Evolutionary conservation across 106 monocot species (phyloP).

Genomic region (Acorus gramineus): DNA sequence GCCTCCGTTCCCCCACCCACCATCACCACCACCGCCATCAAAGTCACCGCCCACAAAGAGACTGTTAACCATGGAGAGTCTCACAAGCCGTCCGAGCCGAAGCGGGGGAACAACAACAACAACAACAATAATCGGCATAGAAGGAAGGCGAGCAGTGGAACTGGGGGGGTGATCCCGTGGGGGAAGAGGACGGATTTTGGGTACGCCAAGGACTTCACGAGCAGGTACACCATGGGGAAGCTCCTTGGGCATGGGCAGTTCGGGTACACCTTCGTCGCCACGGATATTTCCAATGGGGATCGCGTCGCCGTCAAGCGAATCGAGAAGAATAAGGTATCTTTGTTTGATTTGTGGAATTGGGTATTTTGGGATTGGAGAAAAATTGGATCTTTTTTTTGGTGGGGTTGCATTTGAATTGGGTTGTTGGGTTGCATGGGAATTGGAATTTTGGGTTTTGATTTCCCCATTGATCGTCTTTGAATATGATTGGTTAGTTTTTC

Average conservation of each 20-base stretch:
- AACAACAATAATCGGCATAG: conserved; percentile 4
- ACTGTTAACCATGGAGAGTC: neutral
- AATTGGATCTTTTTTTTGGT: too few relatives aligned
- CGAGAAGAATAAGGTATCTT: conserved; percentile 51
- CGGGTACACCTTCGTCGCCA: conserved; percentile 62
- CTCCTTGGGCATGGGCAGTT: conserved; percentile 74
- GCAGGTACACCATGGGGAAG: conserved; percentile 44
- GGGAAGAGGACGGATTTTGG: conserved; percentile 70
- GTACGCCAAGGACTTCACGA: conserved; percentile 43
- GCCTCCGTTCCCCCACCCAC: neutral
- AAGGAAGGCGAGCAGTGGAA: conserved; percentile 2
- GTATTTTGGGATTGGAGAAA: too few relatives aligned
- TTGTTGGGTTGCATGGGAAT: too few relatives aligned
- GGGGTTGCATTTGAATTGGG: too few relatives aligned
- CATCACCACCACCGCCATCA: too few relatives aligned
- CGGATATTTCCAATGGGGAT: conserved; percentile 38
- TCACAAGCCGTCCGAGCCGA: neutral
- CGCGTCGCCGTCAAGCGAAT: conserved; percentile 68
- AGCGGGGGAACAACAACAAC: too few relatives aligned
- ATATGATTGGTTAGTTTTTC: too few relatives aligned
- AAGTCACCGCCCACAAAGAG: neutral
- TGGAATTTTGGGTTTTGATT: too few relatives aligned
- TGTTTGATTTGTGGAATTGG: neutral
- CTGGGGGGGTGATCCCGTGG: conserved; percentile 15
- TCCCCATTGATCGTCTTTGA: too few relatives aligned